A percentile compares a stretch with the other conserved stretches of the same genome.
Conservation (phyloP, 257 asterid genomes). For the Solanum lycopersicoides region DNA sequence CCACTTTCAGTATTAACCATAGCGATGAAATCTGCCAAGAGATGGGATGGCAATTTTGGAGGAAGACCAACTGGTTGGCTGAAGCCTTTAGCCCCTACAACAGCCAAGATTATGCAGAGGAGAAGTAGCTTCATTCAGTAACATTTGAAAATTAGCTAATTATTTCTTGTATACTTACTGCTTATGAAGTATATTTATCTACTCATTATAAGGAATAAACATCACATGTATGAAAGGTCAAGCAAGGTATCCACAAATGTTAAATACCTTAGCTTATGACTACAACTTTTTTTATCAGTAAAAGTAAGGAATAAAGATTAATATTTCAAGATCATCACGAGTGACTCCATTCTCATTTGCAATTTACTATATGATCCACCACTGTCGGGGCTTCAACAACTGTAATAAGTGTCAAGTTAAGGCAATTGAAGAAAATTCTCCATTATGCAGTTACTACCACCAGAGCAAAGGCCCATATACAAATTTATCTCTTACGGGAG, state of each 20-base stretch:
- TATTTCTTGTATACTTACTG: not conserved
- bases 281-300: not conserved
- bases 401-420: not conserved
- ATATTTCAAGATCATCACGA: not conserved
- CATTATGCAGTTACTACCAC: not conserved
- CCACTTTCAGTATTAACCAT: slow-evolving; percentile 85
- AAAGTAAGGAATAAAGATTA: not conserved
- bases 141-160: not conserved
- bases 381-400: not conserved
- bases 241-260: not conserved
- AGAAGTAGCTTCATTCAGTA: not conserved
- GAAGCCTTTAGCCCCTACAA: slow-evolving; percentile 84
- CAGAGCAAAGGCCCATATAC: not conserved
- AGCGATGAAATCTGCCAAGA: slow-evolving; percentile 80
- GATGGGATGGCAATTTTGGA: slow-evolving; percentile 86
- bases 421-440: not conserved
- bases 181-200: not conserved
- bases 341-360: not conserved
- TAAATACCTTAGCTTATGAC: not conserved
- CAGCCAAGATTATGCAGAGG: slow-evolving; percentile 63
- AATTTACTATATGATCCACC: not conserved
- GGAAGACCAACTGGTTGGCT: slow-evolving; percentile 71
- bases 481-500: not conserved
- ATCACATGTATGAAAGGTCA: not conserved
- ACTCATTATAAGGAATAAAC: not conserved